Percentiles rank a stretch among this genome's conserved stretches.
These are phyloP conservation scores for Ganoderma sp. DNA, from an alignment of 1,284 basidiomycete genomes.

Conservation along the genomic window DNA sequence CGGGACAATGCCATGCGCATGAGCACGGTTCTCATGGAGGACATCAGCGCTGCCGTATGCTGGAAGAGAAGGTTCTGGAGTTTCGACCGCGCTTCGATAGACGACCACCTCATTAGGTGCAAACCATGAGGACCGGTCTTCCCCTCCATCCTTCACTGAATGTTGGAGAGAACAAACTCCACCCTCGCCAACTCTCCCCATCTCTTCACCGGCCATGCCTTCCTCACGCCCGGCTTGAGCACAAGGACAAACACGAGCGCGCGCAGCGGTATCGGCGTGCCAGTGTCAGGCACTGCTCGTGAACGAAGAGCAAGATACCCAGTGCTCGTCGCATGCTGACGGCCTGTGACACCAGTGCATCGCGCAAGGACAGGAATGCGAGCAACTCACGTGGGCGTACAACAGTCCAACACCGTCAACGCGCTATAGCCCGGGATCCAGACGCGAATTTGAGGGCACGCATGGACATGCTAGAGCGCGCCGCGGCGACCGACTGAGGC, in stretches of 20 bases:
- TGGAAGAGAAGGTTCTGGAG: not conserved
- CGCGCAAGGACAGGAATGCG: conserved; percentile 15
- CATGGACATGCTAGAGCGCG: not conserved
- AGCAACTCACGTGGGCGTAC: conserved; percentile 15
- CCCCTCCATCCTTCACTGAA: not conserved
- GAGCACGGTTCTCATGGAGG: not conserved
- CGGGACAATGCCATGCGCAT: not conserved
- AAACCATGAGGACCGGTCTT: not conserved
- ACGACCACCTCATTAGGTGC: no score
- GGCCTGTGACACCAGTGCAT: not conserved
- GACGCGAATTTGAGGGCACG: not conserved
- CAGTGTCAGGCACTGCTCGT: conserved; percentile 17
- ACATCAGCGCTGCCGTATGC: not conserved
- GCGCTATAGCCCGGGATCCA: conserved; percentile 1
- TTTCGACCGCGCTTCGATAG: not conserved
- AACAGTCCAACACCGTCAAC: conserved; percentile 13
- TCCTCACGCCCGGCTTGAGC: not conserved
- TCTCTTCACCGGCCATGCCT: not conserved
- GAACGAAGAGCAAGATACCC: conserved; percentile 12
- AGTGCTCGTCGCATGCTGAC: not conserved
- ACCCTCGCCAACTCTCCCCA: not conserved
- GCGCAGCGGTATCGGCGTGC: not conserved
- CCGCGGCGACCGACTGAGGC: not conserved
- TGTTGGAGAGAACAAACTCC: not conserved
- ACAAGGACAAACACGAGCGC: not conserved